Evolutionary conservation across 345 rosid species (phyloP).

Genomic region (Noccaea caerulescens): DNA sequence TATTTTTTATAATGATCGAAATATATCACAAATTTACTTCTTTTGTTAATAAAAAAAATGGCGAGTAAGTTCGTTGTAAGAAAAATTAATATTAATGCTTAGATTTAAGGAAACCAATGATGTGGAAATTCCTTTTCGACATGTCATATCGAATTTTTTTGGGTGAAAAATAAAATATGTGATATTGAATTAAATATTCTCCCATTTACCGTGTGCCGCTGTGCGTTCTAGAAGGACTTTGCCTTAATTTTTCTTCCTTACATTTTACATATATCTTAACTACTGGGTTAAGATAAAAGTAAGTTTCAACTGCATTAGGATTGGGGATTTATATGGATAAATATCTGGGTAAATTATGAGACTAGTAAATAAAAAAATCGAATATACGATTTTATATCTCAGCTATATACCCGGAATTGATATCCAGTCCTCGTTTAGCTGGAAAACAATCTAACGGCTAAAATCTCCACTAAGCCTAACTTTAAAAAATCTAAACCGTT

Average conservation of each 20-base stretch:
- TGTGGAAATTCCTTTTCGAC: background rate
- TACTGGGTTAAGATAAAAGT: constrained; percentile 18
- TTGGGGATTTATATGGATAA: constrained; percentile 15
- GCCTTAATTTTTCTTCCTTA: background rate
- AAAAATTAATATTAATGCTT: background rate
- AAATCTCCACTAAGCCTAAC: background rate
- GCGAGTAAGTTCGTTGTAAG: background rate
- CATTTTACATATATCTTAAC: background rate
- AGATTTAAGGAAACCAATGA: background rate
- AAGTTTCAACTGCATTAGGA: constrained; percentile 9
- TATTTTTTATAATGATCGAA: background rate
- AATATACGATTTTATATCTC: constrained; percentile 22
- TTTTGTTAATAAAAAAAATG: background rate
- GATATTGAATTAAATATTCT: background rate
- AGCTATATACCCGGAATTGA: constrained; percentile 24
- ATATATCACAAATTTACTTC: background rate
- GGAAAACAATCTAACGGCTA: constrained; percentile 40
- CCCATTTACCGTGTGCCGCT: constrained; percentile 4
- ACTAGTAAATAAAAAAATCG: background rate
- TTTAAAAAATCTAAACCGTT: constrained; percentile 19
- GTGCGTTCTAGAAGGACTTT: background rate
- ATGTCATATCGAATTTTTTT: background rate
- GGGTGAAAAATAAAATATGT: background rate
- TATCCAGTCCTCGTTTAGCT: constrained; percentile 28
- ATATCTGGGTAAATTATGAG: background rate